Percentiles rank a stretch among this genome's conserved stretches.
These are phyloP conservation scores for Albatrellus sp. DNA, from an alignment of 1,284 basidiomycete genomes.

Conservation along the genomic window DNA sequence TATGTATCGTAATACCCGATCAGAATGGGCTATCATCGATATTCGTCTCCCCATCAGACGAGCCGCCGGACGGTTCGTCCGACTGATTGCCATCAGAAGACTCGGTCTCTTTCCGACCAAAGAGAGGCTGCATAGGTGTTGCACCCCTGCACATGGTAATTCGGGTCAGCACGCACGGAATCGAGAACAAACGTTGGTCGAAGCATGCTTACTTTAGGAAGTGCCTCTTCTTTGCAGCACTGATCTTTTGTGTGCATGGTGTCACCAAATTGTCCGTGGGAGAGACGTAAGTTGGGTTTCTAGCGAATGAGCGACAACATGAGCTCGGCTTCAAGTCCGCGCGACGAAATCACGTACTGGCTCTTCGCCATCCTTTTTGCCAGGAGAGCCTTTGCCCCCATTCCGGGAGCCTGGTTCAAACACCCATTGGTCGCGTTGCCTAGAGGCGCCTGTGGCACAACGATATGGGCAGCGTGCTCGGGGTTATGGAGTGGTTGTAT, in stretches of 20 bases:
- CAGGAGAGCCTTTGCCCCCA: slow-evolving; percentile 78
- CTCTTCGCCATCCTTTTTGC: slow-evolving; percentile 81
- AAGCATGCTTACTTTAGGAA: slow-evolving; percentile 61
- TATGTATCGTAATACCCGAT: slow-evolving; percentile 4
- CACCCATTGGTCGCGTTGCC: slow-evolving; percentile 46
- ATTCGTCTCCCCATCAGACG: slow-evolving; percentile 1
- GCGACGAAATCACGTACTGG: slow-evolving; percentile 38
- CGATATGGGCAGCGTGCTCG: slow-evolving; percentile 63
- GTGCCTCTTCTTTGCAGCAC: slow-evolving; percentile 82
- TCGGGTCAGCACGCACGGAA: no score
- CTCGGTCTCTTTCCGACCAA: slow-evolving; percentile 30
- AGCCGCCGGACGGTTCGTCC: slow-evolving; percentile 2
- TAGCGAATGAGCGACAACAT: slow-evolving; percentile 18
- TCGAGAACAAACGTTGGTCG: background rate
- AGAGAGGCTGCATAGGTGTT: slow-evolving; percentile 49
- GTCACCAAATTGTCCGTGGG: slow-evolving; percentile 92
- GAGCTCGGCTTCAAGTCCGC: background rate
- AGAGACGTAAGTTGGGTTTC: slow-evolving; percentile 75
- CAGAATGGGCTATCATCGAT: slow-evolving; percentile 57
- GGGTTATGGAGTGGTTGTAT: slow-evolving; percentile 81
- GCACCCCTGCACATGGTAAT: slow-evolving; percentile 26
- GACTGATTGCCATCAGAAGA: slow-evolving; percentile 24
- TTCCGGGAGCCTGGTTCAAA: slow-evolving; percentile 47
- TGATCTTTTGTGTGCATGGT: slow-evolving; percentile 82
- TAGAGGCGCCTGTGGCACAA: slow-evolving; percentile 68